Evolutionary conservation across 73 alveolate genomes (phyloP), one percentile per base, ranked within the genome.

Genomic region (Tetrahymena borealis): DNA sequence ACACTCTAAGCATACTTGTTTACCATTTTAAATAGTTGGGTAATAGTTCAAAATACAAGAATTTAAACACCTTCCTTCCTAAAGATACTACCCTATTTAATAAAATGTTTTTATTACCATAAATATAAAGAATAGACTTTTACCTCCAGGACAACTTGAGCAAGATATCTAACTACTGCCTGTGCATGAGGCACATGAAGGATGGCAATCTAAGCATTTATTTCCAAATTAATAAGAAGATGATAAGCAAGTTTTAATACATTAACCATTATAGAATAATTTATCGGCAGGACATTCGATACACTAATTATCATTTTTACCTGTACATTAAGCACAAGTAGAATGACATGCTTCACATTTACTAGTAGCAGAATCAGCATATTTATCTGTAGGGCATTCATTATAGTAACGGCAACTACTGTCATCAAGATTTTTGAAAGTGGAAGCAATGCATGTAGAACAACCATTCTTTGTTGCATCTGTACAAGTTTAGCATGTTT

Each of bases 181-280:
- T 15, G 38, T 31, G 24, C 94, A 91, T 1, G 94, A 41, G 31
- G 12, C 9, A 32, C 94, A 91, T 32, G 94, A 91, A 32, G 90
- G 90, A 78, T 91, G 91, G 33, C 94, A 91, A 77, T 91, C 90
- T 35, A 91, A 41, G 18, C 94, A 91, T 43, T 91, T 2, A 40
- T 39, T 39, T 5, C 33, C 41, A 43, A 36, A 32, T 91, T 91
- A 35, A 91, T 40, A 91, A 78, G 79, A 40, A 77, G 40, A 8
- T 10, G 78, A 32, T 33, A 91, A 91, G 32, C 94, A 91, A 32
- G 40, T 39, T 16, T 90, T 33, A 40, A 77, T 32, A 35, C 94
- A 91, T 8, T 60, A 91, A 40, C 42, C 42, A 40, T 91, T 32
- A 5, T 77, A 36, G 33, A 91, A 60, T 33, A 91, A 39, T 4